A percentile compares a stretch with the other conserved stretches of the same genome.
These are phyloP conservation scores for Puccinellia tenuiflora DNA, from an alignment of 176 grass and related monocot genomes.

Conservation along the genomic window DNA sequence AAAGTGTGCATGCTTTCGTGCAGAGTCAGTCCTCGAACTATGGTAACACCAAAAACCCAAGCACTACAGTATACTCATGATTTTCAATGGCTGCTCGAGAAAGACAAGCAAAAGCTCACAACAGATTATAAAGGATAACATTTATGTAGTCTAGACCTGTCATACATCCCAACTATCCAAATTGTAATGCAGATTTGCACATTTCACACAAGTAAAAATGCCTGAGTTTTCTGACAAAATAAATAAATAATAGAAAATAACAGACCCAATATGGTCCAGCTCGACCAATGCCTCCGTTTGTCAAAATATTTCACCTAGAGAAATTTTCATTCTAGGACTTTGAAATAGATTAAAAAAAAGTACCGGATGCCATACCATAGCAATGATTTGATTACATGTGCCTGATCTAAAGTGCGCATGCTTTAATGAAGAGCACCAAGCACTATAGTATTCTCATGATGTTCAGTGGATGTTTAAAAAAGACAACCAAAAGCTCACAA, in stretches of 20 bases:
- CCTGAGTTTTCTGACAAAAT: neutral
- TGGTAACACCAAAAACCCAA: conserved; percentile 10
- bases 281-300: conserved; percentile 5
- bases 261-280: neutral
- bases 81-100: conserved; percentile 18
- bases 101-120: neutral
- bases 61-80: neutral
- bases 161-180: neutral
- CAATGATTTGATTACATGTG: neutral
- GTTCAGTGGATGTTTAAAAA: conserved; percentile 23
- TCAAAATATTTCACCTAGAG: neutral
- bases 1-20: neutral
- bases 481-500: neutral
- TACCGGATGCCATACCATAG: neutral
- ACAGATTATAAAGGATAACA: neutral
- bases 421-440: neutral
- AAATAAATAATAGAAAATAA: neutral
- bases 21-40: neutral
- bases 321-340: neutral
- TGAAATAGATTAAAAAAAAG: neutral
- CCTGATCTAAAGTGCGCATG: neutral
- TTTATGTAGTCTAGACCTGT: neutral
- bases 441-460: neutral
- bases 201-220: too few species aligned
- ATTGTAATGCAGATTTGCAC: too few species aligned